Evolutionary conservation across 176 grass and related monocot species (phyloP).

Genomic region (Triticum dicoccoides): DNA sequence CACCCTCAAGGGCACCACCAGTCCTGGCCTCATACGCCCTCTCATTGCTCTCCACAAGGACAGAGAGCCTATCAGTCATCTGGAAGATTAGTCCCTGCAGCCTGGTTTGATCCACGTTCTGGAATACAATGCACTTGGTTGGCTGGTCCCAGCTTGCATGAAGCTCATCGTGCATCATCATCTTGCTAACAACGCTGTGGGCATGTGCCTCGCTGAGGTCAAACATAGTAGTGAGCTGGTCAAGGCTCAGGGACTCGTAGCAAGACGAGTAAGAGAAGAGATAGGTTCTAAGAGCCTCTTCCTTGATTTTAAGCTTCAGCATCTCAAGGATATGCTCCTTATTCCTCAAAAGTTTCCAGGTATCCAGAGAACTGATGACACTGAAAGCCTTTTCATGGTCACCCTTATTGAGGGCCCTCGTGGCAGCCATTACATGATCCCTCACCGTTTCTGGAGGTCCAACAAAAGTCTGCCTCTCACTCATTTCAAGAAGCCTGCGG

Average conservation of each 20-base stretch:
- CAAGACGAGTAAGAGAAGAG: conserved; percentile 76
- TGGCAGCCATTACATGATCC: conserved; percentile 93
- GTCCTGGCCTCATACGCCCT: conserved; percentile 93
- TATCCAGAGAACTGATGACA: conserved; percentile 68
- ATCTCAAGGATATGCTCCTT: conserved; percentile 77
- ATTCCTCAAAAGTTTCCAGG: conserved; percentile 90
- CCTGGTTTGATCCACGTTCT: conserved; percentile 85
- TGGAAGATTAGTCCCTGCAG: conserved; percentile 89
- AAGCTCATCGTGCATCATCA: conserved; percentile 95
- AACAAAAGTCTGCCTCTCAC: conserved; percentile 87
- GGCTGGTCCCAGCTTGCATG: conserved; percentile 94
- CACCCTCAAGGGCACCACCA: conserved; percentile 80
- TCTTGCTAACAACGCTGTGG: conserved; percentile 86
- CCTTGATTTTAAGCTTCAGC: conserved; percentile 86
- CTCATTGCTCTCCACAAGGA: conserved; percentile 88
- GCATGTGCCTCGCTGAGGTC: conserved; percentile 64
- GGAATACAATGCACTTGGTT: conserved; percentile 83
- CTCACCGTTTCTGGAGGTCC: conserved; percentile 89
- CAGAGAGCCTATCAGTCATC: conserved; percentile 84
- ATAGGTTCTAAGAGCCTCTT: conserved; percentile 87
- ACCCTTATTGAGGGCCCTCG: conserved; percentile 71
- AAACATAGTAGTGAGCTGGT: conserved; percentile 84
- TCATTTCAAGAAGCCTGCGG: conserved; percentile 90
- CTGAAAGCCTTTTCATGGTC: conserved; percentile 69
- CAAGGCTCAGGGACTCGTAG: conserved; percentile 71